Evolutionary conservation across 441 rosid genomes (phyloP).

Genomic region (Populus hybrid): DNA sequence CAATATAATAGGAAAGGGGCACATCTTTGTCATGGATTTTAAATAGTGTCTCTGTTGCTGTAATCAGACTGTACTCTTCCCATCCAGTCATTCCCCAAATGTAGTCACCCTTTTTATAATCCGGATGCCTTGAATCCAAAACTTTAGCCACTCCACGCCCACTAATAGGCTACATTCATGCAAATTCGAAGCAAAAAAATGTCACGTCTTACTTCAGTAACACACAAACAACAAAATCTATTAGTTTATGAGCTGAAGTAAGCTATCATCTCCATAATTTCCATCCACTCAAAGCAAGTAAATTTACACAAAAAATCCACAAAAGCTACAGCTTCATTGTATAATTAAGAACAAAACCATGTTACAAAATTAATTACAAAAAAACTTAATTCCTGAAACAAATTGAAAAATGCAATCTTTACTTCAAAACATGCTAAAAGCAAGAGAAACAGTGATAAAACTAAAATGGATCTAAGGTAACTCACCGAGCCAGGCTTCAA

Average conservation of each 20-base stretch:
- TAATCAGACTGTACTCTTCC: constrained; percentile 71
- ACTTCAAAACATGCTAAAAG: background rate
- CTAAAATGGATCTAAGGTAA: background rate
- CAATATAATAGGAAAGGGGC: constrained; percentile 39
- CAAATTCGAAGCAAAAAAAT: background rate
- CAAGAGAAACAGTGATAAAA: background rate
- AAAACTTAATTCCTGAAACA: background rate
- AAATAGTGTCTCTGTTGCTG: constrained; percentile 33
- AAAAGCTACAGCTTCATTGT: background rate
- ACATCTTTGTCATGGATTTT: constrained; percentile 47
- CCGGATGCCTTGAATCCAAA: constrained; percentile 54
- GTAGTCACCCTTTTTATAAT: constrained; percentile 53
- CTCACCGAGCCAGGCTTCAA: constrained; percentile 17
- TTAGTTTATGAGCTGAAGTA: background rate
- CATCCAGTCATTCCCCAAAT: constrained; percentile 53
- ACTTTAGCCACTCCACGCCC: constrained; percentile 69
- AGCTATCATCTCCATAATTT: background rate
- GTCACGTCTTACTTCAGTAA: background rate
- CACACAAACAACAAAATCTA: background rate
- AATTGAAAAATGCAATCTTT: background rate
- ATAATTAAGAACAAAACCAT: background rate
- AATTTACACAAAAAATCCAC: background rate
- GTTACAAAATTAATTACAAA: background rate
- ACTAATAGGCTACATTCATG: constrained; percentile 36
- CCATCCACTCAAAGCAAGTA: background rate